Base-by-base conservation (phyloP, 345 rosid genomes). In the Brassica cretica region DNA sequence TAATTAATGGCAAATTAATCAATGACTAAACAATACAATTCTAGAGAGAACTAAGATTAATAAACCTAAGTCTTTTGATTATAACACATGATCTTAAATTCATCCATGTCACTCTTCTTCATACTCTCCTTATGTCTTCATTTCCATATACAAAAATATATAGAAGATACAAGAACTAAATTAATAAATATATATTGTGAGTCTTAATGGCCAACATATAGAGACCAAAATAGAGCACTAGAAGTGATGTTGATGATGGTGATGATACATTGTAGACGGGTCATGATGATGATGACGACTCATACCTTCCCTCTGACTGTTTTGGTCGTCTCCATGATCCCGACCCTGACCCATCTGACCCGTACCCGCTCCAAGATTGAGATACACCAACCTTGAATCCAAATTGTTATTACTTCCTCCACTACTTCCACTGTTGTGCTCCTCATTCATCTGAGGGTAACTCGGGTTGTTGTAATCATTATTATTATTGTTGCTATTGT, bases 321-420 rank as follows among this genome's bases (percentile, higher is more conserved):
- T 81, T 53, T 86, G 91, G 49, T 88, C 90, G 8, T 80, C 88
- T 66, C 86, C 88, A 16, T 83, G 93, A 80, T 85, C 87, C 77
- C 93, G 81, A 59, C 89, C 66, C 10, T 60, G 83, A 14, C 89
- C 88, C 90, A 92, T 87, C 59, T 87, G 97, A 71, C 84, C 80
- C 61, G 88, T 77, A 49, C 81, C 81, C 2, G 93, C 98, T 51
- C 98, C 96, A 62, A 94, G 97, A 79, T 94, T 90, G 58, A 92
- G 88, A 84, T 94, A 94, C 73, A 89, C 97, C 88, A 89, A 75
- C 77, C 98, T 94, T 61, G 98, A 88, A 82, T 94, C 94, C 81
- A 94, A 78, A 76, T 81, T 81, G 41, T 81, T 81, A 75, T 84
- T 79, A 25, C 90, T 80, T 6, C 87, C 82, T 66, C 90, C 84